Conservation (phyloP, 2,329 filamentous ascomycete genomes). For the Mycosphaerelloides madeirae region DNA sequence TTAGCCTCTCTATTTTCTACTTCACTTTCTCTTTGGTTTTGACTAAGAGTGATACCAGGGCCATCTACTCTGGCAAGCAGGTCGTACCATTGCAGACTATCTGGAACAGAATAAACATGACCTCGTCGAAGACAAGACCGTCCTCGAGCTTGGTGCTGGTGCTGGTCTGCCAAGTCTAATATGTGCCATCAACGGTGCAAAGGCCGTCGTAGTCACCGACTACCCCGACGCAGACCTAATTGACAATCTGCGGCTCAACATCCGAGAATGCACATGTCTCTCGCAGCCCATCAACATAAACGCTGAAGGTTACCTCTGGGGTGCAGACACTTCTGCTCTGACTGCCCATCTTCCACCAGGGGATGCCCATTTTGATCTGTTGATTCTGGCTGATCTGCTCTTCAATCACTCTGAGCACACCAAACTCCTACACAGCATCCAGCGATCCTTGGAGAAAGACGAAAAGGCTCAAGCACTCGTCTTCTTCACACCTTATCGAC, state of each 20-base stretch:
- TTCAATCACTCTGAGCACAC: slow-evolving; percentile 87
- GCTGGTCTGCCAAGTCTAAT: slow-evolving; percentile 73
- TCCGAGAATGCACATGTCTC: slow-evolving; percentile 52
- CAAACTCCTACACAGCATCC: slow-evolving; percentile 69
- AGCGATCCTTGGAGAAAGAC: slow-evolving; percentile 57
- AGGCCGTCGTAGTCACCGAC: slow-evolving; percentile 70
- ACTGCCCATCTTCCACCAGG: slow-evolving; percentile 51
- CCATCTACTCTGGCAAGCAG: slow-evolving; percentile 87
- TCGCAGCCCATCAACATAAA: slow-evolving; percentile 33
- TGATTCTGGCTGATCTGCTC: slow-evolving; percentile 82
- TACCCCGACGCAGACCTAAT: slow-evolving; percentile 84
- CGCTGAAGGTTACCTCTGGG: slow-evolving; percentile 74
- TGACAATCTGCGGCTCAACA: slow-evolving; percentile 71
- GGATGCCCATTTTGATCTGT: slow-evolving; percentile 61
- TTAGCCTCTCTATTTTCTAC: slow-evolving; percentile 26
- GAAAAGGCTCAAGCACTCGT: slow-evolving; percentile 65
- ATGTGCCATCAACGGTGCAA: slow-evolving; percentile 66
- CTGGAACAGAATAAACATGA: slow-evolving; percentile 62
- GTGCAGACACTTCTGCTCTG: slow-evolving; percentile 57
- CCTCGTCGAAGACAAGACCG: slow-evolving; percentile 61
- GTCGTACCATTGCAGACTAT: slow-evolving; percentile 70
- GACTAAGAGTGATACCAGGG: slow-evolving; percentile 45
- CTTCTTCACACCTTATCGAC: slow-evolving; percentile 91
- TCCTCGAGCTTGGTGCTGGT: slow-evolving; percentile 85
- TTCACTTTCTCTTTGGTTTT: not conserved